Conservation (phyloP, 2,329 filamentous ascomycete species). For the Paracoccidioides lutzii region DNA sequence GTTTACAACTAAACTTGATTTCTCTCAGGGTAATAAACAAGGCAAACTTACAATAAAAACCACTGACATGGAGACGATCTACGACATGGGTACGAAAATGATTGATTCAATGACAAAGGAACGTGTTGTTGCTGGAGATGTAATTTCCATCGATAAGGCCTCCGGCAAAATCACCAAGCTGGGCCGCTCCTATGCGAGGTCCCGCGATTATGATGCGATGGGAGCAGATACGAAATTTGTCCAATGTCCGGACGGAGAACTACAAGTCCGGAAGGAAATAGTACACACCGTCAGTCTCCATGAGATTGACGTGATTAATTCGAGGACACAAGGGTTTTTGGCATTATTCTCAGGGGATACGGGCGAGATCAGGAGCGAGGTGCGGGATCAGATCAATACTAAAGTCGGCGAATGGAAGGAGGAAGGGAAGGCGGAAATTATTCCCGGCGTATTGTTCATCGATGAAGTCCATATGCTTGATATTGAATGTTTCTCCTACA, state of each 20-base stretch:
- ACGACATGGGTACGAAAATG: constrained; percentile 99
- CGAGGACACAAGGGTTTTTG: constrained; percentile 92
- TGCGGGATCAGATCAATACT: constrained; percentile 96
- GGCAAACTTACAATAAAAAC: constrained; percentile 99
- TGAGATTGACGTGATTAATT: constrained; percentile 99
- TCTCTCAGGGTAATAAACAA: constrained; percentile 68
- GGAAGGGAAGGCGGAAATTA: constrained; percentile 96
- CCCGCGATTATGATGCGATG: constrained; percentile 98
- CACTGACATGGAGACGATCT: constrained; percentile 98
- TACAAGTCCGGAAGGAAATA: constrained; percentile 93
- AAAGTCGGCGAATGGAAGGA: constrained; percentile 99
- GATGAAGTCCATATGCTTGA: constrained; percentile 99
- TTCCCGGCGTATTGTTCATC: constrained; percentile 93
- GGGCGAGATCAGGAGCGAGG: constrained; percentile 92
- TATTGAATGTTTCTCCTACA: constrained; percentile 97
- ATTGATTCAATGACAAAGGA: constrained; percentile 99
- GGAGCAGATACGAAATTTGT: constrained; percentile 96
- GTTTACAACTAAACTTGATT: neutral
- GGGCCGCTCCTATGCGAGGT: constrained; percentile 84
- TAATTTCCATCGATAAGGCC: constrained; percentile 97
- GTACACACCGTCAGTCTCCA: constrained; percentile 94
- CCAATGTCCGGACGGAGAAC: constrained; percentile 91
- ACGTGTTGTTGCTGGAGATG: constrained; percentile 95
- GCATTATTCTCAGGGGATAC: constrained; percentile 97
- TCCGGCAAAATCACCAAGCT: constrained; percentile 97